phyloP scores from a whole-genome alignment of 1,284 basidiomycete genomes.

The Thecaphora frezii region DNA sequence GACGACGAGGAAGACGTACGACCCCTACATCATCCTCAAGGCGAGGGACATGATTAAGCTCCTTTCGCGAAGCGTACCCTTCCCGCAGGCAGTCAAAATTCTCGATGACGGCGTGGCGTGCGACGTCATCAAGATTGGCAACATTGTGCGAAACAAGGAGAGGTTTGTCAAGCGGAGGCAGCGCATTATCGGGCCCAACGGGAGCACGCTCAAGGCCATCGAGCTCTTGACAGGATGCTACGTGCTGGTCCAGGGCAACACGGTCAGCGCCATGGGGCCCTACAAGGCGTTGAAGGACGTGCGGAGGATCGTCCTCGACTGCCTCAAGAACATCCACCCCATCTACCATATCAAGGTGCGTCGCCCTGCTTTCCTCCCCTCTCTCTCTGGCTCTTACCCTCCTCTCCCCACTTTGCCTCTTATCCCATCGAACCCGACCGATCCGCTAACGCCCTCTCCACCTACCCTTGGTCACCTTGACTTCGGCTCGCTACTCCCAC shows the following conservation, averaged over 20 bases:
- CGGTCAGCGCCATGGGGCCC: slow-evolving; percentile 95
- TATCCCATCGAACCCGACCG: too few relatives aligned
- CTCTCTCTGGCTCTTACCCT: neutral
- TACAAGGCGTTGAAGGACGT: slow-evolving; percentile 96
- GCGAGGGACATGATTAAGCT: slow-evolving; percentile 94
- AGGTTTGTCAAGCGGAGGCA: slow-evolving; percentile 94
- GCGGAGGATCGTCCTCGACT: slow-evolving; percentile 89
- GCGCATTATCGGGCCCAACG: slow-evolving; percentile 93
- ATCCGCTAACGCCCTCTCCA: too few relatives aligned
- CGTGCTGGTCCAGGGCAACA: slow-evolving; percentile 95
- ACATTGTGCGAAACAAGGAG: slow-evolving; percentile 90
- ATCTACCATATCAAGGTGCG: slow-evolving; percentile 95
- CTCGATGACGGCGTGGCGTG: slow-evolving; percentile 87
- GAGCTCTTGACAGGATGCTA: slow-evolving; percentile 96
- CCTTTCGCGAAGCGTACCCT: slow-evolving; percentile 84
- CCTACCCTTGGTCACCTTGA: too few relatives aligned
- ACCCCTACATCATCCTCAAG: slow-evolving; percentile 94
- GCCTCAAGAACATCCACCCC: slow-evolving; percentile 99
- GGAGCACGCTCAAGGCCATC: slow-evolving; percentile 96
- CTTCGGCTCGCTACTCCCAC: too few relatives aligned
- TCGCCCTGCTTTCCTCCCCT: neutral
- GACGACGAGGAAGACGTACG: slow-evolving; percentile 94
- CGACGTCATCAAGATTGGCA: slow-evolving; percentile 98
- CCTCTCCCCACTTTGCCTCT: too few relatives aligned
- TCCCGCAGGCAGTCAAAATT: slow-evolving; percentile 81